A percentile compares a stretch with the other conserved stretches of the same genome.
phyloP scores from a whole-genome alignment of 257 asterid genomes.

The Nicotiana benthamiana region DNA sequence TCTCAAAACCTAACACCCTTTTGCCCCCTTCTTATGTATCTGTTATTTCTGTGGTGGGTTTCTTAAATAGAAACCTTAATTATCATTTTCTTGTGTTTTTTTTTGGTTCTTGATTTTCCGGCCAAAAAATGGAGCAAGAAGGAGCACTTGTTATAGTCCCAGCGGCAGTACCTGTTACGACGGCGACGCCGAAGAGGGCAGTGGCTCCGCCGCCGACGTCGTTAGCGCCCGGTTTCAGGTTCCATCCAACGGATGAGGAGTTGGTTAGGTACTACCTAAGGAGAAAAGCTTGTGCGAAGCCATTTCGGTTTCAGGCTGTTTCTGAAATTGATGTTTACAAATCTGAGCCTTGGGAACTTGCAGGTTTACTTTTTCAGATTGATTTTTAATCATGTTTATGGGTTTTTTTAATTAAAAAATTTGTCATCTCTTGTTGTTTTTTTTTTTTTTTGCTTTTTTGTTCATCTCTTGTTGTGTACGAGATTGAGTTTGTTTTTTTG shows the following conservation, averaged over 20 bases:
- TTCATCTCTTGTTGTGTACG: background rate
- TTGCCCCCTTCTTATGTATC: background rate
- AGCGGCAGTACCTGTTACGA: constrained; percentile 19
- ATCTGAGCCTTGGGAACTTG: constrained; percentile 97
- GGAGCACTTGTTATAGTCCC: constrained; percentile 30
- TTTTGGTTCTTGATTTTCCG: background rate
- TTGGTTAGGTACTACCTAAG: constrained; percentile 73
- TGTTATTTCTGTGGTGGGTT: constrained; percentile 1
- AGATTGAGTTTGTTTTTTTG: background rate
- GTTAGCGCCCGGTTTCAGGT: constrained; percentile 92
- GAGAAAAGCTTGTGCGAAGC: constrained; percentile 79
- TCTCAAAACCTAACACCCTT: constrained; percentile 21
- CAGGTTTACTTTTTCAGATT: constrained; percentile 29
- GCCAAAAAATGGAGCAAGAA: constrained; percentile 17
- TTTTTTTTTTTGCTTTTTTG: background rate
- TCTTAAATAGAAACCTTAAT: background rate
- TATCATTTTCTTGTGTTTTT: constrained; percentile 10
- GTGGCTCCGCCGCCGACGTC: constrained; percentile 50
- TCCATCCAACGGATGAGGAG: constrained; percentile 96
- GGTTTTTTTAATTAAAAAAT: background rate
- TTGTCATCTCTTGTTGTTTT: background rate
- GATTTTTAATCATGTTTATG: background rate
- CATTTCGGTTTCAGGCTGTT: constrained; percentile 81
- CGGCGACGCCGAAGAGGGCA: constrained; percentile 21
- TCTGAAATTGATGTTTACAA: constrained; percentile 89